phyloP scores from a whole-genome alignment of 75 land plant species.

The Cryptomeria japonica region DNA sequence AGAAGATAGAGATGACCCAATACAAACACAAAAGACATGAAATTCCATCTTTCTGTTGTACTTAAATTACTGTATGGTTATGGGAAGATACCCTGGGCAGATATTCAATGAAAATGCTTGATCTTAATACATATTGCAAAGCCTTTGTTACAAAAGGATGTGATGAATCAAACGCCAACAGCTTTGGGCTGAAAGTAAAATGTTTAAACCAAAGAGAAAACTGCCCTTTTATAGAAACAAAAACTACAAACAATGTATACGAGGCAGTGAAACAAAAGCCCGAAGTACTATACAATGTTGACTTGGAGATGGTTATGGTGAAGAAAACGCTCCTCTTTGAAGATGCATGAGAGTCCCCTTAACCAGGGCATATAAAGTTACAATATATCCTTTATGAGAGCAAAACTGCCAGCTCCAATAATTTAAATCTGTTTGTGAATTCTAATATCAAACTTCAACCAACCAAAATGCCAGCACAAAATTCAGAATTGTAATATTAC shows the following conservation, averaged over 20 bases:
- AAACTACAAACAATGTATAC: conserved; percentile 9
- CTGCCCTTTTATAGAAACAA: conserved; percentile 6
- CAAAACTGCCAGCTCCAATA: conserved; percentile 10
- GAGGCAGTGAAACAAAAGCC: conserved; percentile 1
- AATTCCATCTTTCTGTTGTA: not conserved
- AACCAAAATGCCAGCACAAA: conserved; percentile 4
- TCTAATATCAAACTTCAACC: conserved; percentile 5
- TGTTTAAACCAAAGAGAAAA: not conserved
- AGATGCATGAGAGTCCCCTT: conserved; percentile 9
- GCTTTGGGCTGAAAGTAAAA: conserved; percentile 1
- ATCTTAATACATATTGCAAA: not conserved
- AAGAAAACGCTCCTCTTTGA: conserved; percentile 13
- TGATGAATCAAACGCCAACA: not conserved
- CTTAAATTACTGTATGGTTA: not conserved
- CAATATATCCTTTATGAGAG: conserved; percentile 12
- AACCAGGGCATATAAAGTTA: conserved; percentile 11
- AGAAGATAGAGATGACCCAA: not conserved
- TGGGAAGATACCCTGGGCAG: not conserved
- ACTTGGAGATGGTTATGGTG: conserved; percentile 5
- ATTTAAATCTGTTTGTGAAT: conserved; percentile 5
- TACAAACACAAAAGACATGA: not conserved
- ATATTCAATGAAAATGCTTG: not conserved
- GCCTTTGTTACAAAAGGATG: conserved; percentile 1
- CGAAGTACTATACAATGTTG: conserved; percentile 9
- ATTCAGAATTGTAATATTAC: conserved; percentile 8